Evolutionary conservation across 768 basidiomycete species (phyloP), one percentile per base, ranked within the genome.

Genomic region (Lactarius trivialis): DNA sequence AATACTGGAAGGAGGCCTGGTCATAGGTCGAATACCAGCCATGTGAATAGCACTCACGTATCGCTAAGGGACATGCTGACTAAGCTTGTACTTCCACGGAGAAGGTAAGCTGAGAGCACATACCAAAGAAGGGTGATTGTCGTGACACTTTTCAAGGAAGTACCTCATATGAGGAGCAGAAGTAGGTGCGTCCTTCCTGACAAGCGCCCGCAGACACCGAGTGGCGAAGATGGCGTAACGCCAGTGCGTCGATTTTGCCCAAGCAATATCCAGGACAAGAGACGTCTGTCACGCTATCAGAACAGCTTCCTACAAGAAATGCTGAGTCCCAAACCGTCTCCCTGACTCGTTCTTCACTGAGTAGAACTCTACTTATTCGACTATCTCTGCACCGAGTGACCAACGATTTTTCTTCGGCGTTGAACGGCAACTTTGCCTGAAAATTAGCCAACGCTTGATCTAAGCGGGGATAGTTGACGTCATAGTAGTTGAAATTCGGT

Each of bases 211-310:
- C 17, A 92, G 75, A 69, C 82, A 82, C 59, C 87, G 78, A 32
- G 85, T 77, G 11, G 89, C 88, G 39, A 84, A 82, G 45, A 91
- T 86, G 7, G 78, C 76, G 70, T 93, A 93, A 59, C 84, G 81
- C 91, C 91, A 92, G 70, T 93, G 91, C 5, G 87, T 91, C 17
- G 76, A 73, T 3, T 80, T 67, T 30, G 83, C 82, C 24, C 81
- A 77, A 1, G 82, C 89, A 39, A 89, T 78, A 32, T 80, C 76
- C 34, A 89, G 72, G 19, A 88, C 75, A 26, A 76, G 67, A 0
- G 72, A 67, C 4, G 73, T 76, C 82, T 81, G 68, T 41, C 17
- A 21, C 9, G 45, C 58, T 34, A 37, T 61, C 39, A 68, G 43
- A 66, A 54, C 60, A 34, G 14, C 52, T 19, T 30, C 15, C 56